These are phyloP conservation scores for Punctularia strigosozonata DNA, from an alignment of 768 basidiomycete genomes.

Conservation along the genomic window DNA sequence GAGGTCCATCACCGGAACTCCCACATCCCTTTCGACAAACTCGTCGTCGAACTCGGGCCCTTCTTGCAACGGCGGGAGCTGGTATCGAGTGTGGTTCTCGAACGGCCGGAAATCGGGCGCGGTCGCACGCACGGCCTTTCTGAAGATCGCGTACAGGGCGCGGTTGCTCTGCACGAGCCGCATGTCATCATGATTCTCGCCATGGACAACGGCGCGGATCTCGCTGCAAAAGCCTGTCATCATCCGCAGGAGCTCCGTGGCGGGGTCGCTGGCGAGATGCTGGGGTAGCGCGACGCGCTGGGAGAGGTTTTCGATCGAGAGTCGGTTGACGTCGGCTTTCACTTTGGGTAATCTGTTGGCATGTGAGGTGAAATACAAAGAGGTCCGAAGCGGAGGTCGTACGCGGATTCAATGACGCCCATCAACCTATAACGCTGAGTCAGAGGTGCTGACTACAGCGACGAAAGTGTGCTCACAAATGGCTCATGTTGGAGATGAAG, in stretches of 20 bases:
- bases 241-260: constrained; percentile 31
- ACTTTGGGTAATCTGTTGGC: constrained; percentile 36
- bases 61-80: constrained; percentile 1
- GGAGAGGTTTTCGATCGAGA: constrained; percentile 22
- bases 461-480: too few relatives aligned
- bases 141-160: constrained; percentile 21
- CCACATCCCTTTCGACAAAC: constrained; percentile 2
- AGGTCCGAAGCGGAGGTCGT: constrained; percentile 12
- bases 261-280: constrained; percentile 24
- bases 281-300: constrained; percentile 30
- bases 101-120: constrained; percentile 31
- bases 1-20: constrained; percentile 22
- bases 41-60: constrained; percentile 2
- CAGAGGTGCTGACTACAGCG: too few relatives aligned
- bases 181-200: constrained; percentile 21
- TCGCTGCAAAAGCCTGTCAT: constrained; percentile 34
- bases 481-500: constrained; percentile 40
- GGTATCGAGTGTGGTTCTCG: constrained; percentile 5
- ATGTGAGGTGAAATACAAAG: not conserved
- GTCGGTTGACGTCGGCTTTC: constrained; percentile 22
- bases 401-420: constrained; percentile 41
- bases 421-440: too few relatives aligned
- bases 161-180: constrained; percentile 24
- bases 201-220: constrained; percentile 21
- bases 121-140: constrained; percentile 22